Percentiles rank a stretch among this genome's conserved stretches.
Conservation (phyloP, 306 rosid species). For the Aeschynomene evenia region DNA sequence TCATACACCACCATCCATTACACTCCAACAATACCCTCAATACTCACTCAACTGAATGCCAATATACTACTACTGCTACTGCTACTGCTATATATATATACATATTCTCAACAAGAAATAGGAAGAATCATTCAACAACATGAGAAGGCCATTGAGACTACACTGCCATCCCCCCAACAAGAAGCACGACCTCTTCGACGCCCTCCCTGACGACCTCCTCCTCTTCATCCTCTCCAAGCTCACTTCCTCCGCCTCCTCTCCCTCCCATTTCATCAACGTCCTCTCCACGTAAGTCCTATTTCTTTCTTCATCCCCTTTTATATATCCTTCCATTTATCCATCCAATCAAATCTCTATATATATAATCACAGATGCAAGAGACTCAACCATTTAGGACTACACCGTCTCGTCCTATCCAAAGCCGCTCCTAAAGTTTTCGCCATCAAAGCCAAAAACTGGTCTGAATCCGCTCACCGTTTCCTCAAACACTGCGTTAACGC, state of each 20-base stretch:
- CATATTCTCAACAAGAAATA: no score
- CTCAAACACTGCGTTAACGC: slow-evolving; percentile 60
- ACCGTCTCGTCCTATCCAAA: slow-evolving; percentile 64
- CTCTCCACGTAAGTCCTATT: slow-evolving; percentile 62
- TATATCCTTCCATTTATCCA: background rate
- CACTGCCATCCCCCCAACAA: background rate
- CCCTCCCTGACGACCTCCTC: slow-evolving; percentile 70
- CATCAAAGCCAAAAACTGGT: slow-evolving; percentile 60
- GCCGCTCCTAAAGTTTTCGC: slow-evolving; percentile 55
- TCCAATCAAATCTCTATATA: background rate
- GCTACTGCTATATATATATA: no score
- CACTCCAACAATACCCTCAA: background rate
- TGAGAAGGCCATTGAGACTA: slow-evolving; percentile 42
- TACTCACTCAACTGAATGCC: background rate
- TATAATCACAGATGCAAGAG: slow-evolving; percentile 65
- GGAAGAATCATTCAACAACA: no score
- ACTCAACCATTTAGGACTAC: slow-evolving; percentile 50
- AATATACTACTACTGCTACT: no score
- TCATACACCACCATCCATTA: background rate
- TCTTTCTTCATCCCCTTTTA: background rate
- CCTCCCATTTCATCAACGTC: slow-evolving; percentile 58
- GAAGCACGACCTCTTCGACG: slow-evolving; percentile 50
- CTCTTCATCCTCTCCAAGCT: slow-evolving; percentile 64
- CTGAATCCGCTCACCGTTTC: slow-evolving; percentile 60
- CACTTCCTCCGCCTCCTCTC: slow-evolving; percentile 65